Base-by-base conservation (phyloP, 129 eudicot genomes). In the Artemisia annua region DNA sequence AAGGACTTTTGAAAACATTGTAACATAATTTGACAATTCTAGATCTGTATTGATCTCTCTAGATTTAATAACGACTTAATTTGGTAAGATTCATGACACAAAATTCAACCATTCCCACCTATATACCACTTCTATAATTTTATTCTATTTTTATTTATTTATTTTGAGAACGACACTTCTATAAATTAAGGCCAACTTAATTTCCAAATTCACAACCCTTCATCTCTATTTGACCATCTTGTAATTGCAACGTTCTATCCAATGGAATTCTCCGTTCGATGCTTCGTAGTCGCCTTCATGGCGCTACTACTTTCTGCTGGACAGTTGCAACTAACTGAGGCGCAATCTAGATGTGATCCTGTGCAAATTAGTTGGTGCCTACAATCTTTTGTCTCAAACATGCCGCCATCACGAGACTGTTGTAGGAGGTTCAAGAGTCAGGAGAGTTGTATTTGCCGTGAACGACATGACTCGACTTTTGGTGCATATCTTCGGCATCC, bases 281-380 rank as follows among this genome's bases (percentile, higher is more conserved):
- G 30, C 49, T 49, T 69, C 15, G 30, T 13, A 1, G 59, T 56
- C 59, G 59, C 60, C 20, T 2, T 66, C 7, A 46, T 75, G 57
- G 57, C 53, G 51, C 13, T 71, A n/a, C 60, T 78, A 16, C 56
- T 77, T 20, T 71, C 65, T 2, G 46, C 22, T 8, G 64, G 71
- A n/a, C 81, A 65, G 54, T 12, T 49, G 2, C 69, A 76, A 48
- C 7, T 50, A 12, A 70, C 11, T 3, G 68, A 56, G 30, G 78
- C 68, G 2, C 78, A 71, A 32, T 13, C 61, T 9, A 56, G 73
- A 35, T 79, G 83, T 16, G 35, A 79, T 9, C 69, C 83, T 1
- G 78, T 71, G 63, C 52, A 79, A 67, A 1, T 79, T 15, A 79
- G 78, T 26, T 72, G 78, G 83, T 79, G 83, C 46, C 26, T 79